Percentiles rank a stretch among this genome's conserved stretches.
Conservation (phyloP, 1,139 yeast genomes). For the Yamadazyma taylorii region DNA sequence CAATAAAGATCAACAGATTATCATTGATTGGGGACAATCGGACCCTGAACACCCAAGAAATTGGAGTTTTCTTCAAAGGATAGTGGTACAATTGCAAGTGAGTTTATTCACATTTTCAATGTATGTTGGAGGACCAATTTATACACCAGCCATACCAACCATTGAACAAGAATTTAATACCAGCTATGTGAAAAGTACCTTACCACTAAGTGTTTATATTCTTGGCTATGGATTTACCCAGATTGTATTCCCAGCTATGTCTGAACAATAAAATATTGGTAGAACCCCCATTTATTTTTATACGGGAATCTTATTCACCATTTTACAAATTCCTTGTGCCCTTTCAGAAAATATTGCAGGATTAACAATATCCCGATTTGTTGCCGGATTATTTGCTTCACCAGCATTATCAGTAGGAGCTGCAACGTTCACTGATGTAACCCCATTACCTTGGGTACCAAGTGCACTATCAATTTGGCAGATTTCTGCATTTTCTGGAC, state of each 20-base stretch:
- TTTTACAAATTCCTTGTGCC: conserved; percentile 38
- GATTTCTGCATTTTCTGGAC: conserved; percentile 34
- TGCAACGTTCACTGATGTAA: conserved; percentile 14
- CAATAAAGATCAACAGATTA: conserved; percentile 1
- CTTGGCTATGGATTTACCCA: conserved; percentile 61
- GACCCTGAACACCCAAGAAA: conserved; percentile 33
- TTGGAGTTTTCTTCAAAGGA: conserved; percentile 23
- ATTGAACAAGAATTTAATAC: conserved; percentile 45
- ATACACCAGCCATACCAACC: conserved; percentile 30
- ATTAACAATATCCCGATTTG: conserved; percentile 31
- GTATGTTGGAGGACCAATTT: conserved; percentile 31
- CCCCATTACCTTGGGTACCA: conserved; percentile 21
- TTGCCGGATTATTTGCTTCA: conserved; percentile 36
- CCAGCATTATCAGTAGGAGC: conserved; percentile 42
- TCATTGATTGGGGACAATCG: conserved; percentile 17
- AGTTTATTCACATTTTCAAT: conserved; percentile 23
- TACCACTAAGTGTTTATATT: conserved; percentile 43
- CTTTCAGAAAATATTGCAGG: conserved; percentile 30
- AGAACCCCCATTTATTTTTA: conserved; percentile 42
- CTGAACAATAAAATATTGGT: conserved; percentile 53
- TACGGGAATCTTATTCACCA: conserved; percentile 29
- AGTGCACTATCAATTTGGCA: conserved; percentile 31
- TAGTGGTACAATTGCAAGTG: conserved; percentile 22
- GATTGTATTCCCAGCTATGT: conserved; percentile 52
- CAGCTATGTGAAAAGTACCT: conserved; percentile 41